Evolutionary conservation across 495 filamentous ascomycete genomes (phyloP), one percentile per base, ranked within the genome.

Genomic region (Penicillium pulvis): DNA sequence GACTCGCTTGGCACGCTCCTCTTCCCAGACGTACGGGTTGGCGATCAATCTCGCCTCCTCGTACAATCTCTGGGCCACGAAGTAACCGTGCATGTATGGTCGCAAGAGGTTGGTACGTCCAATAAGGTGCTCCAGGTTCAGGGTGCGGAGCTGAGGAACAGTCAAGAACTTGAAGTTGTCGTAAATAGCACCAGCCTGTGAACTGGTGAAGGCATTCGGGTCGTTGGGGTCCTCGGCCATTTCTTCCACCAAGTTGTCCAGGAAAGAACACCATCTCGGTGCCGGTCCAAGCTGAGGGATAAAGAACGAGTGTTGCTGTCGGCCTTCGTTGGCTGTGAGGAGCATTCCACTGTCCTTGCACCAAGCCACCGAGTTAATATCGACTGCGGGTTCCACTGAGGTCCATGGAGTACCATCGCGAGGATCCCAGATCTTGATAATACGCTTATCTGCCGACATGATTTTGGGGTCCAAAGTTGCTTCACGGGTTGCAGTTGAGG

Each of bases 111-210:
- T 91, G 49, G 90, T 94, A 53, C 89, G 88, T 51, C 92, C 93
- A 45, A 97, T 82, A 33, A 97, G 79, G 70, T 97, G 93, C 35
- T 90, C 90, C 44, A 97, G 73, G 65, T 87, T 94, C 56, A 97
- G 83, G 0, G 81, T 80, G 53, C 85, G 85, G 28, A 98, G 82
- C 74, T 98, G 90, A 33, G 89, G 84, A 51, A 89, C 69, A 6
- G 93, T 96, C 55, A 99, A 79, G 85, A 99, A 98, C 71, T 97
- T 97, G 84, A 90, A 98, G 71, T 98, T 97, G 72, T 98, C 95
- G 77, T 97, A 99, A 14, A 96, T 88, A 59, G 92, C 85, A 35
- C 88, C 86, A 30, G 72, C 71, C 35, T 78, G 73, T 30, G 73
- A 68, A 41, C 68, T 70, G 50, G 63, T 76, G 63, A 85, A 90